Percentiles rank a stretch among this genome's conserved stretches.
phyloP scores from a whole-genome alignment of 768 basidiomycete genomes.

The Boletales sp. region DNA sequence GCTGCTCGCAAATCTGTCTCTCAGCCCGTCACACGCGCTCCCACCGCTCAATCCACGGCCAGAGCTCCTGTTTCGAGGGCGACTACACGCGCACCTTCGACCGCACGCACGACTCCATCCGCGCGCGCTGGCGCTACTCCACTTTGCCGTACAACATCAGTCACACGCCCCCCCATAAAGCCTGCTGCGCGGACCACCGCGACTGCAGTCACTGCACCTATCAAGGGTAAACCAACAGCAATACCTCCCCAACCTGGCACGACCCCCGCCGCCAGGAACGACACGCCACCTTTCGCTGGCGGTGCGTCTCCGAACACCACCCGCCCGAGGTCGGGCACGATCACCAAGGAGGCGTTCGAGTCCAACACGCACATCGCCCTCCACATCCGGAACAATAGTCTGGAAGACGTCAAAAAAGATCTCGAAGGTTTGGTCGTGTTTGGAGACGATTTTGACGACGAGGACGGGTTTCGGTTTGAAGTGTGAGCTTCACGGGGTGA shows the following conservation, averaged over 20 bases:
- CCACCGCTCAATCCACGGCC: constrained; percentile 20
- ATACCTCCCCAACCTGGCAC: not conserved
- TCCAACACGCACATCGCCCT: constrained; percentile 17
- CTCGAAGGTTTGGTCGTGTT: constrained; percentile 30
- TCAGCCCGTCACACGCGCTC: constrained; percentile 22
- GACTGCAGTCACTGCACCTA: not conserved
- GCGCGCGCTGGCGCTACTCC: constrained; percentile 2
- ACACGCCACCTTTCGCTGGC: not conserved
- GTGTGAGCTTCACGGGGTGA: constrained; percentile 11
- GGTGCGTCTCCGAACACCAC: not conserved
- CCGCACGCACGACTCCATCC: constrained; percentile 15
- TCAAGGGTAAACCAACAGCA: constrained; percentile 8
- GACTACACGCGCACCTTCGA: constrained; percentile 18
- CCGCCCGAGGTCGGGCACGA: constrained; percentile 24
- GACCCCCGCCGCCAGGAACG: not conserved
- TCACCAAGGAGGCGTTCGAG: constrained; percentile 21
- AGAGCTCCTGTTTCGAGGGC: constrained; percentile 14
- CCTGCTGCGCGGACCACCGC: constrained; percentile 7
- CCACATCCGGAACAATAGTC: constrained; percentile 18
- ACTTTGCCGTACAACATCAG: constrained; percentile 6
- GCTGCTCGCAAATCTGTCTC: constrained; percentile 9
- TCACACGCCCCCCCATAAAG: constrained; percentile 7
- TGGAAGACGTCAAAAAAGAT: constrained; percentile 29
- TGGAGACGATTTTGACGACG: constrained; percentile 23
- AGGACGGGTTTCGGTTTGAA: constrained; percentile 29